Base-by-base conservation (phyloP, 441 rosid species). In the Erodium texanum region DNA sequence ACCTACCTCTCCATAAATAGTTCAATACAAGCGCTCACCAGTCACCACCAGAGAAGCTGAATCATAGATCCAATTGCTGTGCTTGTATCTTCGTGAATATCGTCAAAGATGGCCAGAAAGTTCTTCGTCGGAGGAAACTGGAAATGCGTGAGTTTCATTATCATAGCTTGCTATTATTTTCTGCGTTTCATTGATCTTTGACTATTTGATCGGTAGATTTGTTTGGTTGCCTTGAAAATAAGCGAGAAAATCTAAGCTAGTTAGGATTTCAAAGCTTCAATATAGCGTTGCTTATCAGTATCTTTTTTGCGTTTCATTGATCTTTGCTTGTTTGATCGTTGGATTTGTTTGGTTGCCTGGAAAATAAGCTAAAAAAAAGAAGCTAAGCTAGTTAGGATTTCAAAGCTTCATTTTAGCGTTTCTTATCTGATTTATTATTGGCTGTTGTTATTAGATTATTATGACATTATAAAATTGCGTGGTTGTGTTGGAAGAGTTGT, bases 51-150 rank as follows among this genome's bases (percentile, higher is more conserved):
- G 34, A 29, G 38, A 34, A 41, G 48, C 48, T 41, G 48, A 41
- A 41, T 41, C 48, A 9, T 2, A 9, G 48, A 41, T 12, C 48
- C 48, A 10, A 41, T 41, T 12, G 48, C 48, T 41, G 12, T 9
- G 48, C 10, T 41, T 41, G 9, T 10, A 2, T 29, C 48, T 41
- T 41, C 48, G 48, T 41, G 48, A 41, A 9, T 52, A 52, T 52
- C 59, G 59, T 19, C 9, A 19, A 52, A 52, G 7, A 52, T 52
- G 59, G 59, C 22, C 59, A 52, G 59, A 52, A 52, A 52, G 20
- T 52, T 52, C 59, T 16, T 52, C 59, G 59, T 52, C 59, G 59
- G 59, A 18, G 59, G 59, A 18, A 52, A 52, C 59, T 16, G 59
- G 59, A 18, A 52, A 52, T 16, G 59, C 59, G 59, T 52, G 10